Evolutionary conservation across 2,329 filamentous ascomycete genomes (phyloP), one percentile per base, ranked within the genome.

Genomic region (Fusarium sp.): DNA sequence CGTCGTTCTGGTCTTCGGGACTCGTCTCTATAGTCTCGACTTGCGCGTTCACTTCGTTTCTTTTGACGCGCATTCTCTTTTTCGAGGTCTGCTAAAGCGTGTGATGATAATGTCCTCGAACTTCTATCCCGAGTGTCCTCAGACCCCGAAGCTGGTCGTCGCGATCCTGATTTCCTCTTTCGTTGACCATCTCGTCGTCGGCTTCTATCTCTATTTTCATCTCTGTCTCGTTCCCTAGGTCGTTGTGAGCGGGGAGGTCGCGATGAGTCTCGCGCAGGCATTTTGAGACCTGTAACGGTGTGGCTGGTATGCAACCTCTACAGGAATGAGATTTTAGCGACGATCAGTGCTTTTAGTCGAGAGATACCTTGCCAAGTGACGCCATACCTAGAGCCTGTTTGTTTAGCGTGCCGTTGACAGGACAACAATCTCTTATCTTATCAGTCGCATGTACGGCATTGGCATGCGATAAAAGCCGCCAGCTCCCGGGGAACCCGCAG

Each of bases 1-100:
- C 72, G 70, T 32, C 51, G 67, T 25, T 54, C 65, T 62, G 61
- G 65, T 55, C 51, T 84, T 78, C 69, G 81, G 76, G 69, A 83
- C 76, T 69, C 67, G 29, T 66, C 67, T 60, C 67, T 58, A 6
- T 56, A 29, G 32, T 47, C 65, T 63, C 69, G 51, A 54, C 57
- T 57, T 29, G 61, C 67, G 20, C 63, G 61, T 46, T 72, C 71
- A 24, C 61, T 61, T 55, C 71, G 58, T 44, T 71, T 83, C 67
- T 88, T 85, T 27, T 85, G 83, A 22, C 78, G 77, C 25, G 78
- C 75, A 78, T 92, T 90, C 57, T 87, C 81, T 52, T 87, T 84
- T 72, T 93, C 86, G 48, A 94, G 79, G 74, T 89, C 88, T 15
- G 90, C 90, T 51, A 94, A 80, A 8, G 91, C 89, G 72, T 88